Evolutionary conservation across 164 flowering plant species (phyloP), one percentile per base, ranked within the genome.

Genomic region (Macadamia integrifolia): DNA sequence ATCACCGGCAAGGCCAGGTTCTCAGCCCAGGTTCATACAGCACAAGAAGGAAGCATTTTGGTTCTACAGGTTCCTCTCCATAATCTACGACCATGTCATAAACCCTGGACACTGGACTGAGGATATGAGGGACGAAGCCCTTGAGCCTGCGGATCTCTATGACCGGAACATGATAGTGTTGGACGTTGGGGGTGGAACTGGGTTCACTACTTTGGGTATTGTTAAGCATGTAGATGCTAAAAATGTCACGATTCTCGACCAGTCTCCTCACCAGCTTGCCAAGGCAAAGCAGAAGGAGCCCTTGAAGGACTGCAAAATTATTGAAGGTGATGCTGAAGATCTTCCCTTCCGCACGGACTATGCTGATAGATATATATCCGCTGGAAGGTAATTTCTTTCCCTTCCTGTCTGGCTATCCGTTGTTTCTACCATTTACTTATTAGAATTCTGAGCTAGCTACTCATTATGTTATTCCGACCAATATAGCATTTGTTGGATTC

Each of bases 31-130:
- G 74, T 85, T 87, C 66, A 87, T 87, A 35, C 89, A 87, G 67
- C 83, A 87, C 82, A 87, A 87, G 70, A 79, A 84, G 30, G 89
- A 85, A 85, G 92, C 92, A 1, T 87, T 85, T 75, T 85, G 86
- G 92, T 87, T 87, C 73, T 87, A 87, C 61, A 80, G 92, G 66
- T 87, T 84, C 62, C 73, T 87, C 1, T 87, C 89, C 5, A 85
- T 87, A 55, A 83, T 85, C 50, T 87, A 87, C 69, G 89, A 85
- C 74, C 87, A 84, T 69, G 72, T 87, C n/a, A 81, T 85, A 68
- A 87, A 87, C 71, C 92, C 89, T 55, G 86, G 85, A 32, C 92
- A 87, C 60, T 85, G 92, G 92, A 87, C 92, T 66, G 89, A 87
- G 74, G 89, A 87, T 35, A 87, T 87, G 89, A 76, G 92, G 69